These are phyloP conservation scores for Magnusiomyces paraingens DNA, from an alignment of 1,139 yeast species.

Conservation along the genomic window DNA sequence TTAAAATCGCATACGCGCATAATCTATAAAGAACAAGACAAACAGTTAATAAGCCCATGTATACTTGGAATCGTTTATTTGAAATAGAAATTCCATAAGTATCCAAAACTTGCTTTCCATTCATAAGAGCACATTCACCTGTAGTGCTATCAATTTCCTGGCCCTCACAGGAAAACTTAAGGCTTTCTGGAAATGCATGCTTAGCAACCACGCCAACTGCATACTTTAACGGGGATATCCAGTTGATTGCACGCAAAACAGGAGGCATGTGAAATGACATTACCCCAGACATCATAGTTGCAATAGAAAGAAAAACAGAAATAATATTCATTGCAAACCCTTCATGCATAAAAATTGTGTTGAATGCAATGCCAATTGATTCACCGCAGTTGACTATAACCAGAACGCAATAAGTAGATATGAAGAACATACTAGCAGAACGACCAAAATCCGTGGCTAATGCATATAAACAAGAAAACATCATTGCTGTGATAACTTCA, in stretches of 20 bases:
- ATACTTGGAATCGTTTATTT: conserved; percentile 23
- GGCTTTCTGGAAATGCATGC: conserved; percentile 39
- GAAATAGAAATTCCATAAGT: conserved; percentile 39
- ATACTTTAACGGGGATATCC: conserved; percentile 66
- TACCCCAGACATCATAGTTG: conserved; percentile 81
- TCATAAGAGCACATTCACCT: conserved; percentile 41
- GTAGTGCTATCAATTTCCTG: conserved; percentile 24
- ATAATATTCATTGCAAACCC: conserved; percentile 75
- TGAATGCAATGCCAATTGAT: conserved; percentile 71
- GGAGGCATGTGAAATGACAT: conserved; percentile 70
- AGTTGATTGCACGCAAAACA: conserved; percentile 63
- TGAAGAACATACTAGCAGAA: conserved; percentile 59
- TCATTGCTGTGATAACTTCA: conserved; percentile 53
- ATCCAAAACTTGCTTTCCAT: conserved; percentile 46
- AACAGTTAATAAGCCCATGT: conserved; percentile 33
- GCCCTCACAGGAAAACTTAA: conserved; percentile 39
- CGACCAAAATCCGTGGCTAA: conserved; percentile 72
- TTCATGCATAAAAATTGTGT: conserved; percentile 65
- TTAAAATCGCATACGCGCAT: conserved; percentile 32
- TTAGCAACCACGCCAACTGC: conserved; percentile 52
- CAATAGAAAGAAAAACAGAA: conserved; percentile 56
- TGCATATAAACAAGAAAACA: conserved; percentile 57
- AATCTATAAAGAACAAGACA: conserved; percentile 34
- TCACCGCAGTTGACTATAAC: conserved; percentile 70
- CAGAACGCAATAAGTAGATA: conserved; percentile 50